Conservation (phyloP, 2,329 filamentous ascomycete species). For the Ceratocystis variospora region DNA sequence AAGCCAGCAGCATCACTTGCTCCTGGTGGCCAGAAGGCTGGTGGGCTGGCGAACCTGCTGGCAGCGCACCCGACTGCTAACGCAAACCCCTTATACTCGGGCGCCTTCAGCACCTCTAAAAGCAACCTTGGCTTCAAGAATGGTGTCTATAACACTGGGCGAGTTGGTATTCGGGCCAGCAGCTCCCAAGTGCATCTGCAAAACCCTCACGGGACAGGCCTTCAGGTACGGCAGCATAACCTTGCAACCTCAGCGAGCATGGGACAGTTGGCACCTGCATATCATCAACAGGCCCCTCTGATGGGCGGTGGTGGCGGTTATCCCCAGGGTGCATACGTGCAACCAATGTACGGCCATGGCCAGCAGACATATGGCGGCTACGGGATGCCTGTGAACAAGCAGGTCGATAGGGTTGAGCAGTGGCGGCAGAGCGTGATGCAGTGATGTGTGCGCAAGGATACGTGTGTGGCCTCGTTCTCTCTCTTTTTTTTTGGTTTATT, state of each 20-base stretch:
- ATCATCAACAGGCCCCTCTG: background rate
- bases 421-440: constrained; percentile 31
- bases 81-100: constrained; percentile 17
- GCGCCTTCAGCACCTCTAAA: constrained; percentile 26
- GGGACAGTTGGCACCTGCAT: constrained; percentile 7
- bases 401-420: constrained; percentile 29
- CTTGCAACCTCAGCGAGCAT: constrained; percentile 23
- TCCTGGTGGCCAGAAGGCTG: constrained; percentile 28
- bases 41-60: constrained; percentile 45
- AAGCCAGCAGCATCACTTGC: constrained; percentile 24
- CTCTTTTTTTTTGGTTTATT: background rate
- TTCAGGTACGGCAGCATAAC: constrained; percentile 22
- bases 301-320: background rate
- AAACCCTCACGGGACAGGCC: background rate
- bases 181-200: constrained; percentile 7
- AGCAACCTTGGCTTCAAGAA: constrained; percentile 33
- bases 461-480: no score
- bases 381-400: constrained; percentile 16
- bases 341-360: constrained; percentile 18
- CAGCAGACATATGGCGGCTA: constrained; percentile 13
- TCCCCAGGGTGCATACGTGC: constrained; percentile 16
- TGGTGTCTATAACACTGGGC: constrained; percentile 42
- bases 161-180: constrained; percentile 26
- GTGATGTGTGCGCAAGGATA: background rate
- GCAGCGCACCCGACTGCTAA: constrained; percentile 31